Percentiles rank a stretch among this genome's conserved stretches.
phyloP scores from a whole-genome alignment of 2,329 filamentous ascomycete genomes.

The Xylariaceae sp. region DNA sequence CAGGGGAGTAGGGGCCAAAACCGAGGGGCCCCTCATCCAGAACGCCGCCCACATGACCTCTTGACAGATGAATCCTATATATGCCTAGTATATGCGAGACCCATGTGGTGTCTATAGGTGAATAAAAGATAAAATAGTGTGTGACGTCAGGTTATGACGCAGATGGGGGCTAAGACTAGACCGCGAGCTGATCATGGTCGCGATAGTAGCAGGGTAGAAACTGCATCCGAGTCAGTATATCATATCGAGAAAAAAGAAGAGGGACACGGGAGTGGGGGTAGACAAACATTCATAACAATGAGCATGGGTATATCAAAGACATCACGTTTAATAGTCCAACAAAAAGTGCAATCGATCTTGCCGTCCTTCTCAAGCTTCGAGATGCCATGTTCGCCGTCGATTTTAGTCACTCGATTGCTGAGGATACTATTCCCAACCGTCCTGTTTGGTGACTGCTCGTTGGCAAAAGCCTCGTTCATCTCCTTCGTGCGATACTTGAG shows the following conservation, averaged over 20 bases:
- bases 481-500: conserved; percentile 86
- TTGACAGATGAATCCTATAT: conserved; percentile 3
- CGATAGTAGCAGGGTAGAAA: conserved; percentile 60
- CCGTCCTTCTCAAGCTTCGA: conserved; percentile 81
- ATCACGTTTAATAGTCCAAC: conserved; percentile 95
- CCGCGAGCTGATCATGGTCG: conserved; percentile 56
- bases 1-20: conserved; percentile 28
- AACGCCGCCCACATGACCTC: conserved; percentile 32
- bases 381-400: conserved; percentile 75
- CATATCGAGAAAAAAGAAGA: not conserved
- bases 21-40: conserved; percentile 26
- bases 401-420: conserved; percentile 59
- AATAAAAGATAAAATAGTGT: conserved; percentile 2
- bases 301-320: conserved; percentile 98
- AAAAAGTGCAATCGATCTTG: conserved; percentile 91
- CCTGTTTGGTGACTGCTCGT: conserved; percentile 46
- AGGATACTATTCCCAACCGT: conserved; percentile 49
- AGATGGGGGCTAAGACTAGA: conserved; percentile 34
- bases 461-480: conserved; percentile 38
- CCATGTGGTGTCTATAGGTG: conserved; percentile 12
- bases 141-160: not conserved
- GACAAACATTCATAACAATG: conserved; percentile 94
- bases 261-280: not conserved
- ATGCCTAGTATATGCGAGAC: conserved; percentile 13
- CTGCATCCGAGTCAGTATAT: conserved; percentile 35